Conservation (phyloP, 164 flowering plant genomes). For the Annona cherimola region DNA sequence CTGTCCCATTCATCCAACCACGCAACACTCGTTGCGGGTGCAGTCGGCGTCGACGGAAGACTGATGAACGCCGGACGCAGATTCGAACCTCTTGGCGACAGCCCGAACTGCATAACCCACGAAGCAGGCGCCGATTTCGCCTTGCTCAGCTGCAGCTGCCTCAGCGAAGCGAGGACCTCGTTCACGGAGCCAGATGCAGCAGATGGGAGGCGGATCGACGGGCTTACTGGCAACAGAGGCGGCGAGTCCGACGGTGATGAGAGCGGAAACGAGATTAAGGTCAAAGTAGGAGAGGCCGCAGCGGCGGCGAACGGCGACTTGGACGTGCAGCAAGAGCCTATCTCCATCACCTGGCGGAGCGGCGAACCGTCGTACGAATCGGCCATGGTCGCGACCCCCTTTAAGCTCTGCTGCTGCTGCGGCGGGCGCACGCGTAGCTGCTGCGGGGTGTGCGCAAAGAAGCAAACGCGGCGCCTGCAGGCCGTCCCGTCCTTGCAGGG, state of each 20-base stretch:
- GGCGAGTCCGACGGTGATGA: slow-evolving; percentile 48
- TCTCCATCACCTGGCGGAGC: slow-evolving; percentile 36
- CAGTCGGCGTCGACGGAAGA: slow-evolving; percentile 30
- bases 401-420: slow-evolving; percentile 26
- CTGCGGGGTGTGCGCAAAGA: slow-evolving; percentile 85
- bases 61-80: slow-evolving; percentile 50
- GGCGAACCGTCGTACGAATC: slow-evolving; percentile 51
- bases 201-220: slow-evolving; percentile 36
- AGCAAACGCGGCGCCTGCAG: slow-evolving; percentile 70
- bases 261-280: slow-evolving; percentile 34
- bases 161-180: too few species aligned
- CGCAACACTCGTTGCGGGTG: slow-evolving; percentile 27
- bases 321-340: neutral
- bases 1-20: slow-evolving; percentile 15
- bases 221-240: slow-evolving; percentile 36
- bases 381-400: neutral
- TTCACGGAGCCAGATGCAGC: slow-evolving; percentile 32
- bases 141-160: too few species aligned
- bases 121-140: too few species aligned
- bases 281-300: slow-evolving; percentile 36
- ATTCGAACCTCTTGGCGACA: slow-evolving; percentile 16
- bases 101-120: slow-evolving; percentile 22
- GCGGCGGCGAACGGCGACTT: slow-evolving; percentile 4
- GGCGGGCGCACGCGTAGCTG: slow-evolving; percentile 50
- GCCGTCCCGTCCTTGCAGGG: slow-evolving; percentile 76